Percentiles rank a stretch among this genome's conserved stretches.
Conservation (phyloP, 192 early-diverging fungal genomes). For the Coemansia sp. region DNA sequence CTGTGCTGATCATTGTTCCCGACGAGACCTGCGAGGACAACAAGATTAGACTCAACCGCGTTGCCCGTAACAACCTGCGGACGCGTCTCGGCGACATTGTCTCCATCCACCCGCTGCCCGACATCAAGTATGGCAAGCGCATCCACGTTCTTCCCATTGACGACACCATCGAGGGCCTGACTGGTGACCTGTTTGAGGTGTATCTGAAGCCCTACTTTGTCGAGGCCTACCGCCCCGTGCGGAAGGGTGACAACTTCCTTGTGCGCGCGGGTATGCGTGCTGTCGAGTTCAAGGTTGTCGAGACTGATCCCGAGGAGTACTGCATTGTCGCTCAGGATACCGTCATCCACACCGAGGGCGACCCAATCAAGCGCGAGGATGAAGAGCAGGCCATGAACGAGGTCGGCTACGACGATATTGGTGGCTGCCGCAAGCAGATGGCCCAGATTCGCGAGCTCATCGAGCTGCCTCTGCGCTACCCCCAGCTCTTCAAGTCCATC, state of each 20-base stretch:
- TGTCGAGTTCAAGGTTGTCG: conserved; percentile 99
- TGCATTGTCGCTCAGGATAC: conserved; percentile 98
- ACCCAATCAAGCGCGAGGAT: conserved; percentile 98
- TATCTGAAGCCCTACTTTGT: conserved; percentile 98
- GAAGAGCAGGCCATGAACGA: conserved; percentile 90
- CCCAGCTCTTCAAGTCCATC: conserved; percentile 97
- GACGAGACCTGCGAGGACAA: conserved; percentile 90
- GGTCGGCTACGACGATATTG: conserved; percentile 98
- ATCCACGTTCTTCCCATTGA: conserved; percentile 97
- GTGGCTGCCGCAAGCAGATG: conserved; percentile 97
- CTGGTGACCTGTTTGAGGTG: conserved; percentile 96
- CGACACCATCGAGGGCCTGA: conserved; percentile 96
- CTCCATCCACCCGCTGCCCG: conserved; percentile 81
- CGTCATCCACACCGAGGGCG: conserved; percentile 97
- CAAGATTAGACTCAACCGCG: conserved; percentile 94
- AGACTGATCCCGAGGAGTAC: conserved; percentile 91
- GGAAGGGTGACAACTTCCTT: conserved; percentile 91
- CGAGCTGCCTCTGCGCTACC: conserved; percentile 95
- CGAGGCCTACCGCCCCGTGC: conserved; percentile 95
- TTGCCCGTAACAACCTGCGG: conserved; percentile 93
- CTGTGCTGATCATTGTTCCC: conserved; percentile 88
- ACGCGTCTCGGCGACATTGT: conserved; percentile 95
- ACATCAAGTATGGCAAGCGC: conserved; percentile 97
- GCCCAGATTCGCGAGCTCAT: conserved; percentile 99
- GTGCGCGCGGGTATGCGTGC: conserved; percentile 95